phyloP scores from a whole-genome alignment of 352 stramenopile species.

The Plasmopara viticola region DNA sequence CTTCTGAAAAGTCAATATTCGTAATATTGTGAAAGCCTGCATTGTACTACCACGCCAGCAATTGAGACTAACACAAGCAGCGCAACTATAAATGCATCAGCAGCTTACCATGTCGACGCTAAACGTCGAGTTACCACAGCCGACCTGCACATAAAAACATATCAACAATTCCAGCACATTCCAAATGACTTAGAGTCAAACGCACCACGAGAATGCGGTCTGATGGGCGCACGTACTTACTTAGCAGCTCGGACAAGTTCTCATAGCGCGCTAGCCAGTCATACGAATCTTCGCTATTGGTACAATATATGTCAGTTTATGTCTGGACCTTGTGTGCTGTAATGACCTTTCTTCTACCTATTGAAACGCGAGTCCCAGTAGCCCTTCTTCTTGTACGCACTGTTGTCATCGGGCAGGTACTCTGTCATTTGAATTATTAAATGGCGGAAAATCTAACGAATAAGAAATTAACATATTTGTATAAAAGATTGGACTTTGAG shows the following conservation, averaged over 20 bases:
- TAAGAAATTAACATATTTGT: no score
- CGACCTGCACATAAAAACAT: slow-evolving; percentile 29
- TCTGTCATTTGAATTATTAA: slow-evolving; percentile 28
- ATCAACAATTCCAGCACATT: slow-evolving; percentile 5
- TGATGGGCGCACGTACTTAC: slow-evolving; percentile 30
- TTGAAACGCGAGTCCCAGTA: slow-evolving; percentile 76
- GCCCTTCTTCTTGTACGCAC: slow-evolving; percentile 50
- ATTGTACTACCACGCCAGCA: slow-evolving; percentile 32
- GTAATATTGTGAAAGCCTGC: slow-evolving; percentile 55
- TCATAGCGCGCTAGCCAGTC: slow-evolving; percentile 67
- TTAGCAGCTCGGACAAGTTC: slow-evolving; percentile 37
- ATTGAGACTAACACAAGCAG: slow-evolving; percentile 2
- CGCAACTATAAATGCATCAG: not conserved
- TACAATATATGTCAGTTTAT: not conserved
- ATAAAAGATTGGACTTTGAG: no score
- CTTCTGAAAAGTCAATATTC: slow-evolving; percentile 64
- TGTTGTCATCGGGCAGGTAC: slow-evolving; percentile 43
- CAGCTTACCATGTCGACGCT: slow-evolving; percentile 44
- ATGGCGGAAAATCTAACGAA: no score
- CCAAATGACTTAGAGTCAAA: not conserved
- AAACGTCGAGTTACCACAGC: slow-evolving; percentile 75
- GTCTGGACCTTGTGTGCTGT: not conserved
- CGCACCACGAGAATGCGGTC: slow-evolving; percentile 46
- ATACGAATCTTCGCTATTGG: slow-evolving; percentile 56
- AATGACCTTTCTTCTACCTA: slow-evolving; percentile 14